A percentile compares a stretch with the other conserved stretches of the same genome.
phyloP scores from a whole-genome alignment of 768 basidiomycete species.

The Mycena floridula region DNA sequence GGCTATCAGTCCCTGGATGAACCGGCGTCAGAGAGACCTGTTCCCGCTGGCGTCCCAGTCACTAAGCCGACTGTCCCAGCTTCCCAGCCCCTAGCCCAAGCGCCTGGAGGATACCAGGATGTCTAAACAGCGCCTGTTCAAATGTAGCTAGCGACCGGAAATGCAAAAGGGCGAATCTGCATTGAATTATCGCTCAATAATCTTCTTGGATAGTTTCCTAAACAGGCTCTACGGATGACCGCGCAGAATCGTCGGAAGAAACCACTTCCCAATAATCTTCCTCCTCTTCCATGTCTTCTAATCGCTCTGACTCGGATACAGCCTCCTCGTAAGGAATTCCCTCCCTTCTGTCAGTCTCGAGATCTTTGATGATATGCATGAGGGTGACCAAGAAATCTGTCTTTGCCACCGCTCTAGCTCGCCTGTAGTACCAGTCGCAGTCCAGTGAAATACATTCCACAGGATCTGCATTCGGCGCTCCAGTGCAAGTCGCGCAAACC shows the following conservation, averaged over 20 bases:
- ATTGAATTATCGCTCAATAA: neutral
- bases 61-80: constrained; percentile 6
- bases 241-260: too few species aligned
- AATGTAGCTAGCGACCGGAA: too few species aligned
- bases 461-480: constrained; percentile 46
- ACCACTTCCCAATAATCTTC: too few species aligned
- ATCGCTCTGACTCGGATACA: too few species aligned
- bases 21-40: constrained; percentile 13
- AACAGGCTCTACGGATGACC: too few species aligned
- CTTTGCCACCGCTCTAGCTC: constrained; percentile 50
- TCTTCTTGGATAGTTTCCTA: constrained; percentile 8
- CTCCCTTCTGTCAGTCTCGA: too few species aligned
- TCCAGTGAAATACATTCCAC: constrained; percentile 79
- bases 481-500: constrained; percentile 70
- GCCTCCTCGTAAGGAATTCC: too few species aligned
- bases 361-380: neutral
- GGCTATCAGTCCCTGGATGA: constrained; percentile 63
- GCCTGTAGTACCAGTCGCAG: constrained; percentile 77
- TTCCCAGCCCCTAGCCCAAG: constrained; percentile 21
- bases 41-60: constrained; percentile 18
- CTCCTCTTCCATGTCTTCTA: too few species aligned
- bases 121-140: too few species aligned
- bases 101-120: constrained; percentile 39
- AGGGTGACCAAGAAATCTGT: constrained; percentile 13
- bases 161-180: too few species aligned